phyloP scores from a whole-genome alignment of 345 rosid genomes.

The Lenwebbia sp. region DNA sequence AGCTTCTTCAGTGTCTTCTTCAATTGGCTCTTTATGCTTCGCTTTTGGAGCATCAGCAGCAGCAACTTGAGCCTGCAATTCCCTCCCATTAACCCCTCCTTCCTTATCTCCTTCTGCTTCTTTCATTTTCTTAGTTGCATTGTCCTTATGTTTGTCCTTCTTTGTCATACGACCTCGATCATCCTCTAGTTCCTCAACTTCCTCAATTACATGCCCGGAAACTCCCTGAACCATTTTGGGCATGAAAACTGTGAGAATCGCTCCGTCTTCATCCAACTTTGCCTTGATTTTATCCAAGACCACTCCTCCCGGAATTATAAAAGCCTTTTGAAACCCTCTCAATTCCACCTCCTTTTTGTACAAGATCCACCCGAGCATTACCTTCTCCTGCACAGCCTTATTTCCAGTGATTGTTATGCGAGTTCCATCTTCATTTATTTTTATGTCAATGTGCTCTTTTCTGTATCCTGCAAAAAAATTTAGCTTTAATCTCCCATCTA shows the following conservation, averaged over 20 bases:
- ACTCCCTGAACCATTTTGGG: conserved; percentile 57
- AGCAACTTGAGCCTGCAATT: too few species aligned
- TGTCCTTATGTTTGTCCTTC: too few species aligned
- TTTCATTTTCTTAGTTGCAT: too few species aligned
- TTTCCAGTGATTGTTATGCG: conserved; percentile 39
- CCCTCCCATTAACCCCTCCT: too few species aligned
- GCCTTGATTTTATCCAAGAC: conserved; percentile 58
- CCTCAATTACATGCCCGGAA: conserved; percentile 39
- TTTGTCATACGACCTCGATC: not conserved
- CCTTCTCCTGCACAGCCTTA: conserved; percentile 66
- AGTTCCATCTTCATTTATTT: conserved; percentile 59
- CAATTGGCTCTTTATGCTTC: too few species aligned
- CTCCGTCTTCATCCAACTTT: conserved; percentile 41
- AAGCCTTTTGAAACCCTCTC: conserved; percentile 42
- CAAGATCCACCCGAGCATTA: conserved; percentile 48
- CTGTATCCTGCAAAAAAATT: conserved; percentile 43
- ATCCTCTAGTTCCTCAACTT: conserved; percentile 20
- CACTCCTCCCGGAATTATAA: conserved; percentile 48
- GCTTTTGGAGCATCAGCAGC: too few species aligned
- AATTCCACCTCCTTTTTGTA: conserved; percentile 48
- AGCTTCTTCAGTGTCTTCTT: too few species aligned
- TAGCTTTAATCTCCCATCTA: not conserved
- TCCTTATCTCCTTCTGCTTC: too few species aligned
- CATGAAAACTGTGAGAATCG: conserved; percentile 43
- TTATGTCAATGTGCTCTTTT: conserved; percentile 45